Base-by-base conservation (phyloP, 192 early-diverging fungal genomes). In the Coemansia pectinata region DNA sequence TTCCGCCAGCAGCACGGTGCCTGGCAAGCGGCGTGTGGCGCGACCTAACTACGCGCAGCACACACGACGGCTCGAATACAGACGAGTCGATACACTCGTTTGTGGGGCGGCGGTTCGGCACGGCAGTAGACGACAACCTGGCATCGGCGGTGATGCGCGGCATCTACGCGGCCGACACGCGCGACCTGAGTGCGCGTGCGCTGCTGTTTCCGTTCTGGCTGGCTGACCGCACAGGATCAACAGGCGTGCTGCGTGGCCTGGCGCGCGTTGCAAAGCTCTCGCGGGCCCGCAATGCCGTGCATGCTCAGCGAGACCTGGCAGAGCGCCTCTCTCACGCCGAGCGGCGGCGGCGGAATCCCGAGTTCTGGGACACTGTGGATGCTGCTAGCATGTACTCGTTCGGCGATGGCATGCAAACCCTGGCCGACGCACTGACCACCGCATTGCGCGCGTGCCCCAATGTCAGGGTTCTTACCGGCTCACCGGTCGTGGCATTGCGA, bases 11-110 rank as follows among this genome's bases (percentile, higher is more conserved):
- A 0, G 80, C 86, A 4, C 65, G 90, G 3, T 74, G 85, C n/a
- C 89, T 96, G 73, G 84, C 88, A 1, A 79, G 77, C 34, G 77
- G 75, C 9, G 34, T 77, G 4, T 76, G 71, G 75, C 66, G 68
- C 8, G 74, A 78, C 25, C 66, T 79, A 44, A 71, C 66, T 0
- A 65, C 67, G 11, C 59, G 59, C 19, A 61, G 38, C 38, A 40
- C 36, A 17, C 47, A 39, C 2, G 66, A 68, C 23, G 61, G 73
- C 50, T 14, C 65, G 2, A 34, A 47, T 1, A 50, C 48, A 6
- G 96, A 98, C 74, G 97, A 97, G 76, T 91, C 89, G n/a, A 90
- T 98, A 42, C 87, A 92, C 77, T 70, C 72, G 41, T 96, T 98
- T 87, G 79, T 95, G 5, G 72, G 77, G 29, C 83, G 95, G 50